A percentile compares a stretch with the other conserved stretches of the same genome.
These are phyloP conservation scores for Epithemia pelagica DNA, from an alignment of 108 stramenopile genomes.

Conservation along the genomic window DNA sequence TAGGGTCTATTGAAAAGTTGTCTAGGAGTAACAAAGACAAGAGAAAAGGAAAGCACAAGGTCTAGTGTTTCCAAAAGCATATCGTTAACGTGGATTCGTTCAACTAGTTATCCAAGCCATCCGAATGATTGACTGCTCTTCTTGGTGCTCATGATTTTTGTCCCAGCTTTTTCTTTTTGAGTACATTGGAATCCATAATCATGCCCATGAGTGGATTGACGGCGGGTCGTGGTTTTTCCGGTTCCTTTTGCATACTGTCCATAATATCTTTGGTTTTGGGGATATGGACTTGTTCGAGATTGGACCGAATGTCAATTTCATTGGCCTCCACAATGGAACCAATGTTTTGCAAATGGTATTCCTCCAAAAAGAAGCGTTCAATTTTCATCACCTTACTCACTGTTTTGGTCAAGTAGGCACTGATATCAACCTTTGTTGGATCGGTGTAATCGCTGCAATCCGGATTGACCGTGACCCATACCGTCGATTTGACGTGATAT, in stretches of 20 bases:
- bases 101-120: too few species aligned
- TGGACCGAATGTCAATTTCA: constrained; percentile 79
- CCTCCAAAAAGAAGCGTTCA: constrained; percentile 13
- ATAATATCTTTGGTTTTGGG: constrained; percentile 86
- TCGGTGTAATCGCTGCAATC: constrained; percentile 5
- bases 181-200: constrained; percentile 14
- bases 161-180: constrained; percentile 13
- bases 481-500: constrained; percentile 74
- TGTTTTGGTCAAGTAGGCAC: constrained; percentile 9
- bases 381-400: constrained; percentile 8
- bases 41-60: too few species aligned
- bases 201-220: constrained; percentile 18
- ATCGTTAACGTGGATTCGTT: too few species aligned
- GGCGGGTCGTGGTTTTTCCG: constrained; percentile 9
- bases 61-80: too few species aligned
- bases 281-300: constrained; percentile 79
- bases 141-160: constrained; percentile 1
- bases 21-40: too few species aligned
- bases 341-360: constrained; percentile 83
- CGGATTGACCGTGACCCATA: constrained; percentile 53
- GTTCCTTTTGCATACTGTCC: constrained; percentile 48
- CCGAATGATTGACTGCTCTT: too few species aligned
- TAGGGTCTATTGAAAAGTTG: too few species aligned
- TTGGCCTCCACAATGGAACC: constrained; percentile 91
- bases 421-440: constrained; percentile 10